Conservation (phyloP, 176 grass and related monocot species). For the Luzula sylvatica region DNA sequence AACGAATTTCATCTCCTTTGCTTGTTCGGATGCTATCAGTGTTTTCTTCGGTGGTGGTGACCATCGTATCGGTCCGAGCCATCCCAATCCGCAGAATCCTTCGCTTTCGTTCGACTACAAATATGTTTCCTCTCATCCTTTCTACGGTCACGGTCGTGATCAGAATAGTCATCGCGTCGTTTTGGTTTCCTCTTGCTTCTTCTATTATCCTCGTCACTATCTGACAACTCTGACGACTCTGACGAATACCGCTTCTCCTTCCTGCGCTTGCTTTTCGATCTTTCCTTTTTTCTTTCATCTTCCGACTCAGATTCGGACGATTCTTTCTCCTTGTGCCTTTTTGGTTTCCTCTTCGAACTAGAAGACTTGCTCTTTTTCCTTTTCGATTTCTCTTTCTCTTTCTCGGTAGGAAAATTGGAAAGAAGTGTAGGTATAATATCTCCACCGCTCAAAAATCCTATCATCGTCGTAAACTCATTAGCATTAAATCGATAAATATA, state of each 20-base stretch:
- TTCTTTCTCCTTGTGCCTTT: conserved; percentile 17
- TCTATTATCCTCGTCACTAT: conserved; percentile 24
- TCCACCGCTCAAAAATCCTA: conserved; percentile 70
- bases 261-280: conserved; percentile 44
- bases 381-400: conserved; percentile 59
- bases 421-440: conserved; percentile 74
- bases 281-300: conserved; percentile 26
- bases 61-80: no score
- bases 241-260: conserved; percentile 31
- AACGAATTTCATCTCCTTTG: no score
- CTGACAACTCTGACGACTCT: conserved; percentile 32
- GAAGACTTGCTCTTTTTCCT: background rate
- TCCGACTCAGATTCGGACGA: conserved; percentile 22
- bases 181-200: conserved; percentile 34
- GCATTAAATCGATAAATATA: no score
- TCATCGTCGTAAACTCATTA: background rate
- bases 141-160: no score
- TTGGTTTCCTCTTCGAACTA: conserved; percentile 49
- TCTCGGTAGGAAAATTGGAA: conserved; percentile 52
- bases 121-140: no score
- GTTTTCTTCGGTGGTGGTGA: no score
- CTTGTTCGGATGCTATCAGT: no score
- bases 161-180: no score
- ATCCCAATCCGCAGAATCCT: no score
- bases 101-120: no score